These are phyloP conservation scores for Torulaspora microellipsoides DNA, from an alignment of 805 yeast genomes.

Conservation along the genomic window DNA sequence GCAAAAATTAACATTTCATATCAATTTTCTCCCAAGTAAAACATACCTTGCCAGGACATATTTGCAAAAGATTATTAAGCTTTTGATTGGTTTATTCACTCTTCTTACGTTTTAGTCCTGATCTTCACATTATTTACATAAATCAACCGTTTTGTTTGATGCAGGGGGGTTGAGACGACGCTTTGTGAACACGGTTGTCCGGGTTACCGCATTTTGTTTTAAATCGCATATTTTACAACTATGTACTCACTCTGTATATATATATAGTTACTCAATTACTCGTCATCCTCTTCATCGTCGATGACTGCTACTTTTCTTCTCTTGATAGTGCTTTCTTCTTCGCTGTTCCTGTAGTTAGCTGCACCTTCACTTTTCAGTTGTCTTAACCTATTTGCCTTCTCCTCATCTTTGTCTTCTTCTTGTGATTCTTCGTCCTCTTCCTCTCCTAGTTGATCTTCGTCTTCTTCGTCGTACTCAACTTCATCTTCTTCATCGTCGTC, in stretches of 20 bases:
- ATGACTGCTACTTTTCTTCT: slow-evolving; percentile 30
- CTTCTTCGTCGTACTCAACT: slow-evolving; percentile 25
- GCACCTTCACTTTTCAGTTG: slow-evolving; percentile 54
- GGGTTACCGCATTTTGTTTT: no score
- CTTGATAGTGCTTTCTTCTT: slow-evolving; percentile 28
- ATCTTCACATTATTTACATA: no score
- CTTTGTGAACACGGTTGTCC: no score
- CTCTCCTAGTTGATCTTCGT: slow-evolving; percentile 26
- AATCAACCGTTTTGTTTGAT: no score
- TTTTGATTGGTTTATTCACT: neutral
- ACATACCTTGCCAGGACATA: slow-evolving; percentile 49
- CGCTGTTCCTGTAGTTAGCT: slow-evolving; percentile 39
- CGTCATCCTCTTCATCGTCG: slow-evolving; percentile 41
- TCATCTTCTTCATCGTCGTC: slow-evolving; percentile 36
- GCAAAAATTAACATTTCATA: neutral
- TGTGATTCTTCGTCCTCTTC: slow-evolving; percentile 42
- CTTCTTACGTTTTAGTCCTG: neutral
- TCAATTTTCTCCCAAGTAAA: neutral
- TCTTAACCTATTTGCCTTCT: slow-evolving; percentile 56
- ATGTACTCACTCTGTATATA: no score
- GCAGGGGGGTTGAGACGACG: no score
- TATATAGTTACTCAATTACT: slow-evolving; percentile 4
- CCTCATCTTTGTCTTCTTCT: slow-evolving; percentile 46
- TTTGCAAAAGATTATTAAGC: neutral
- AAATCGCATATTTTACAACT: no score